Conservation (phyloP, 1,284 basidiomycete species). For the Kalmanozyma brasiliensis region DNA sequence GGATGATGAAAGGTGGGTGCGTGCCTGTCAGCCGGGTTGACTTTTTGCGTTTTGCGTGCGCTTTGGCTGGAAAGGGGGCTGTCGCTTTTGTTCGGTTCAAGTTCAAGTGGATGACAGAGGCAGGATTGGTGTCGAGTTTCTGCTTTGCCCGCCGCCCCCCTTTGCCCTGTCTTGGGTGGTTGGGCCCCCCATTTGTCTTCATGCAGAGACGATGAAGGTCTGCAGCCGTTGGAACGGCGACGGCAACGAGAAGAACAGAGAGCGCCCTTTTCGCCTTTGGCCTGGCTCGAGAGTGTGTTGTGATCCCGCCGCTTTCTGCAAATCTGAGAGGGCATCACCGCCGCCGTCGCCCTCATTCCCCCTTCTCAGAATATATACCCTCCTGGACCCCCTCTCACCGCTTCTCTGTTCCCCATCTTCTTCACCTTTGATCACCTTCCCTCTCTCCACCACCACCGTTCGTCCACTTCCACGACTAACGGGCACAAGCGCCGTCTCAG, state of each 20-base stretch:
- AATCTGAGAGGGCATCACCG: too few relatives aligned
- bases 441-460: constrained; percentile 11
- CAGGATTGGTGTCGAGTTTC: too few relatives aligned
- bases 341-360: background rate
- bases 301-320: constrained; percentile 3
- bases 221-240: constrained; percentile 6
- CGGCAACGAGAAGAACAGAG: background rate
- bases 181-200: constrained; percentile 2
- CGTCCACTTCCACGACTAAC: constrained; percentile 21
- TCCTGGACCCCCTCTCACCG: constrained; percentile 3
- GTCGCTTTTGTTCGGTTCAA: constrained; percentile 37
- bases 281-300: too few relatives aligned
- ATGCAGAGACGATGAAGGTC: constrained; percentile 15
- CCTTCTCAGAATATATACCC: constrained; percentile 31
- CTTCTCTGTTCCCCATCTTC: constrained; percentile 14
- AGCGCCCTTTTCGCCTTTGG: constrained; percentile 18
- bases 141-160: too few relatives aligned
- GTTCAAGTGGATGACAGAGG: constrained; percentile 19
- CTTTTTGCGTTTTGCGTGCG: constrained; percentile 13
- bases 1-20: background rate
- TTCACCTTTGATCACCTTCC: constrained; percentile 17
- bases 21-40: constrained; percentile 32
- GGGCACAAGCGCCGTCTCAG: constrained; percentile 46
- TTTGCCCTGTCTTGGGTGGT: background rate
- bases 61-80: background rate